These are phyloP conservation scores for Penicillium desertorum DNA, from an alignment of 495 filamentous ascomycete species.

Conservation along the genomic window DNA sequence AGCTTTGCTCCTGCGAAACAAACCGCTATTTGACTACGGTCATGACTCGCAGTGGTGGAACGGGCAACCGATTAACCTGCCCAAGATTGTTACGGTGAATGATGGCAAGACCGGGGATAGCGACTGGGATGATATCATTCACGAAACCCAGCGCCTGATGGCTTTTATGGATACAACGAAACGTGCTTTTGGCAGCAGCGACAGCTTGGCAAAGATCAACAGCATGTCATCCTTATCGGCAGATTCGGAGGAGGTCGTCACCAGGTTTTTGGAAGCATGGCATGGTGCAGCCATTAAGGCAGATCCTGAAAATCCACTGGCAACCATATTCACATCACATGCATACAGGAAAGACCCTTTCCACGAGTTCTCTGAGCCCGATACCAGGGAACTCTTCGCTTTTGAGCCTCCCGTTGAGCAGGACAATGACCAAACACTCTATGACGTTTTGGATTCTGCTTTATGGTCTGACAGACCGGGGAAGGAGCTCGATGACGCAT, in stretches of 20 bases:
- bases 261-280: slow-evolving; percentile 44
- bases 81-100: slow-evolving; percentile 56
- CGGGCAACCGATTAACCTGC: slow-evolving; percentile 60
- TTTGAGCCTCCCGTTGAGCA: slow-evolving; percentile 43
- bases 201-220: slow-evolving; percentile 53
- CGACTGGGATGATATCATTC: slow-evolving; percentile 49
- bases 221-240: slow-evolving; percentile 36
- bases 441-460: slow-evolving; percentile 68
- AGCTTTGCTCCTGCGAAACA: slow-evolving; percentile 59
- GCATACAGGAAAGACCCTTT: slow-evolving; percentile 40
- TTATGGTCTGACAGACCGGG: slow-evolving; percentile 59
- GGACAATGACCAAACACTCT: slow-evolving; percentile 57
- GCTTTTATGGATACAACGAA: slow-evolving; percentile 79
- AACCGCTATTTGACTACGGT: slow-evolving; percentile 61
- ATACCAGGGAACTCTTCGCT: slow-evolving; percentile 41
- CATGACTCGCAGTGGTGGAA: slow-evolving; percentile 82
- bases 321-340: slow-evolving; percentile 40
- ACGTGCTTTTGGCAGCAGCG: slow-evolving; percentile 77
- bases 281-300: slow-evolving; percentile 43
- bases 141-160: slow-evolving; percentile 70
- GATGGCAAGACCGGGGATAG: slow-evolving; percentile 37
- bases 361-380: slow-evolving; percentile 32
- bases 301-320: slow-evolving; percentile 40
- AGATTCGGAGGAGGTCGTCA: slow-evolving; percentile 32
- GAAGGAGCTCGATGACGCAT: slow-evolving; percentile 53